A percentile compares a stretch with the other conserved stretches of the same genome.
Evolutionary conservation across 306 rosid genomes (phyloP).

Genomic region (Cicer chorassanicum): DNA sequence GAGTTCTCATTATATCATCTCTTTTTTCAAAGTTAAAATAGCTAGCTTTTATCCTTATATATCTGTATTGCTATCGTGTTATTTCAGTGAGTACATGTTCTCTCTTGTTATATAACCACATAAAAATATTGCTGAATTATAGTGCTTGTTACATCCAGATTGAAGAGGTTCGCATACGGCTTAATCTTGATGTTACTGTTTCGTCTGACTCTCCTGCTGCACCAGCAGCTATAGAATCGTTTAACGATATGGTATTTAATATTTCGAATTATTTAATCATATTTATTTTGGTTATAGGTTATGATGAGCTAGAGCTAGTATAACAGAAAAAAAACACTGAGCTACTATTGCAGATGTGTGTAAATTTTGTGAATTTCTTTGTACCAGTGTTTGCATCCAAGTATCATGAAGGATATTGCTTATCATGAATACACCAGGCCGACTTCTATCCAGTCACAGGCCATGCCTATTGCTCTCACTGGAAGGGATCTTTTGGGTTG

Average conservation of each 20-base stretch:
- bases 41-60: neutral
- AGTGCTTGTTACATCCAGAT: slow-evolving; percentile 53
- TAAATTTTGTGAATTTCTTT: slow-evolving; percentile 22
- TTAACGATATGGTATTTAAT: slow-evolving; percentile 69
- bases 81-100: neutral
- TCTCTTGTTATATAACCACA: slow-evolving; percentile 14
- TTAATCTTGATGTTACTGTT: slow-evolving; percentile 76
- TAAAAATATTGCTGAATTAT: slow-evolving; percentile 23
- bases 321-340: neutral
- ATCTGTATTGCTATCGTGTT: slow-evolving; percentile 2
- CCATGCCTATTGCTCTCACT: slow-evolving; percentile 85
- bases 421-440: slow-evolving; percentile 85
- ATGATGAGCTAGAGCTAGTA: slow-evolving; percentile 4
- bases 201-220: slow-evolving; percentile 65
- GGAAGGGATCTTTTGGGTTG: slow-evolving; percentile 88
- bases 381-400: slow-evolving; percentile 68
- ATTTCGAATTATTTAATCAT: neutral
- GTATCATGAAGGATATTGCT: slow-evolving; percentile 86
- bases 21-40: slow-evolving; percentile 15
- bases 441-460: slow-evolving; percentile 92
- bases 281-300: slow-evolving; percentile 17
- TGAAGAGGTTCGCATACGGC: slow-evolving; percentile 75
- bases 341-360: slow-evolving; percentile 10
- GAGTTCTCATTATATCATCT: neutral
- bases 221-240: slow-evolving; percentile 81